Conservation (phyloP, 2,329 filamentous ascomycete species). For the Colletotrichum melonis region DNA sequence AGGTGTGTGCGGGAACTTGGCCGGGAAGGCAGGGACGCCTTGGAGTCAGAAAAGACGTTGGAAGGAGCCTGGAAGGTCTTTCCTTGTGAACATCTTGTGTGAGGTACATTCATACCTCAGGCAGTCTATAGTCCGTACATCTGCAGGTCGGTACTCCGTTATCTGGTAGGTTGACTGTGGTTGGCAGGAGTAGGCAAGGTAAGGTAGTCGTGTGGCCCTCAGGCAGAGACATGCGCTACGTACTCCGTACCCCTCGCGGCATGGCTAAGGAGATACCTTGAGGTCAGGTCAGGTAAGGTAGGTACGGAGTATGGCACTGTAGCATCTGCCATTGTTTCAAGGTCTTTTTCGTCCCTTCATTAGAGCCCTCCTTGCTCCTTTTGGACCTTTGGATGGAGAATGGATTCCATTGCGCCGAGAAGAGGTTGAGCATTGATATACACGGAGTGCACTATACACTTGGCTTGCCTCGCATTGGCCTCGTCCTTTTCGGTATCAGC, state of each 20-base stretch:
- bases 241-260: neutral
- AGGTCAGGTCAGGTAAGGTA: no score
- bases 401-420: neutral
- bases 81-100: neutral
- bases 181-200: neutral
- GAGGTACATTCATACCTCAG: no score
- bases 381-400: neutral
- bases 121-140: no score
- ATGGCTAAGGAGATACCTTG: no score
- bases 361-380: slow-evolving; percentile 20
- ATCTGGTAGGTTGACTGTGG: no score
- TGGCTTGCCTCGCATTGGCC: neutral
- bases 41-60: neutral
- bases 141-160: no score
- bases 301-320: neutral
- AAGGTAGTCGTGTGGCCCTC: no score
- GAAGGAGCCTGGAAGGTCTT: slow-evolving; percentile 9
- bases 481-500: neutral
- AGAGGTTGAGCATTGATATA: neutral
- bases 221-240: neutral
- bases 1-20: slow-evolving; percentile 15
- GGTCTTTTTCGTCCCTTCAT: slow-evolving; percentile 23
- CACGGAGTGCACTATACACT: neutral
- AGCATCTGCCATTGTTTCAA: slow-evolving; percentile 29
- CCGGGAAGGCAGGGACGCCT: neutral